Evolutionary conservation across 495 filamentous ascomycete genomes (phyloP).

Genomic region (Letharia columbiana): DNA sequence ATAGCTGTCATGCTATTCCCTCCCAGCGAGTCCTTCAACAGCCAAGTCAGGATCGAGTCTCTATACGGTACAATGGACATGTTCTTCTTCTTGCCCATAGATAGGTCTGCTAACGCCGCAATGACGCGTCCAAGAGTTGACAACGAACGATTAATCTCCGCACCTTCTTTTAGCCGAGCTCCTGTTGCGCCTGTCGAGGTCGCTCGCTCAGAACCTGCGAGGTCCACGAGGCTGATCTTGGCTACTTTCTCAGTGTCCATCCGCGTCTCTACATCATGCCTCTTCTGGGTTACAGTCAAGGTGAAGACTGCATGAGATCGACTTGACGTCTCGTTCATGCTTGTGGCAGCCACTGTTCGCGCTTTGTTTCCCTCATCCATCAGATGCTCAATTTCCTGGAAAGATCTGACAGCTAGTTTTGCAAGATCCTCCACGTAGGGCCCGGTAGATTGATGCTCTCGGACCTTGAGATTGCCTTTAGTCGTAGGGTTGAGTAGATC

Average conservation of each 20-base stretch:
- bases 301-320: conserved; percentile 98
- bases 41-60: conserved; percentile 94
- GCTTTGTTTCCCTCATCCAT: conserved; percentile 99
- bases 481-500: conserved; percentile 94
- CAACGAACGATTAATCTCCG: conserved; percentile 95
- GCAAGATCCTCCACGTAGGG: conserved; percentile 98
- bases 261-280: conserved; percentile 83
- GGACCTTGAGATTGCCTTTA: conserved; percentile 92
- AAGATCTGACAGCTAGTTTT: conserved; percentile 94
- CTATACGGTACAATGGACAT: conserved; percentile 85
- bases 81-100: conserved; percentile 79
- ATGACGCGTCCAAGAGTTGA: conserved; percentile 98
- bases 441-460: conserved; percentile 94
- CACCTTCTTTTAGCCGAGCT: conserved; percentile 93
- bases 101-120: conserved; percentile 86
- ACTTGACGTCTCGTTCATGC: conserved; percentile 99
- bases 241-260: conserved; percentile 98
- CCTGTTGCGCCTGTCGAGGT: conserved; percentile 94
- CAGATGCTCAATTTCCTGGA: conserved; percentile 88
- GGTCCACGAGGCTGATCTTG: conserved; percentile 94
- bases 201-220: conserved; percentile 95
- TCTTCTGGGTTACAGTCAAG: conserved; percentile 86
- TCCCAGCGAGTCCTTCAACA: conserved; percentile 93
- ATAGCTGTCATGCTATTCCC: conserved; percentile 99
- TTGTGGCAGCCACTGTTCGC: conserved; percentile 93